Conservation (phyloP, 352 stramenopile genomes). For the Phytophthora crassamura region DNA sequence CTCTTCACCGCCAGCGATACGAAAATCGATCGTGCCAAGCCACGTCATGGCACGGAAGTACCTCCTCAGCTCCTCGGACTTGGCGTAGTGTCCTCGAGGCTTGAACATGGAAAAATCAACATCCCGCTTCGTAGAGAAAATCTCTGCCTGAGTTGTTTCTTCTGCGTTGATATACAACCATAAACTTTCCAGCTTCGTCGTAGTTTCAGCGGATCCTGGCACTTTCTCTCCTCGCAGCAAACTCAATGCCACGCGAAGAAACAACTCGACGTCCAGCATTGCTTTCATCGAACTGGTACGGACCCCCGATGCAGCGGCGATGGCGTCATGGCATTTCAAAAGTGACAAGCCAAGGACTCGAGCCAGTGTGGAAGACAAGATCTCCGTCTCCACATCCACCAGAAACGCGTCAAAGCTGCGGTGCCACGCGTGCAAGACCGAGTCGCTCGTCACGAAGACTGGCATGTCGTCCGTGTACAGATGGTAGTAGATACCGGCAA, state of each 20-base stretch:
- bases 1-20: slow-evolving; percentile 15
- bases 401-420: slow-evolving; percentile 45
- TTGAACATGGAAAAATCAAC: slow-evolving; percentile 39
- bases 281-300: not conserved
- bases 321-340: not conserved
- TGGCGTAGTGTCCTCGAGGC: slow-evolving; percentile 36
- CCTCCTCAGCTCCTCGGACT: slow-evolving; percentile 14
- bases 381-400: slow-evolving; percentile 18
- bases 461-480: slow-evolving; percentile 45
- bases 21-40: slow-evolving; percentile 29
- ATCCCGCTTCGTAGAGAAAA: slow-evolving; percentile 18
- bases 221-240: slow-evolving; percentile 4
- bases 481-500: slow-evolving; percentile 37
- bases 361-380: slow-evolving; percentile 2
- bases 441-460: slow-evolving; percentile 42
- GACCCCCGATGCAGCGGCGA: not conserved
- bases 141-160: not conserved
- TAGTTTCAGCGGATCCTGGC: too few relatives aligned
- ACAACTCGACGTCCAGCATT: slow-evolving; percentile 19
- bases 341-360: not conserved
- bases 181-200: not conserved
- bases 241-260: slow-evolving; percentile 5
- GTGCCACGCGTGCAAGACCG: slow-evolving; percentile 48
- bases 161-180: slow-evolving; percentile 7
- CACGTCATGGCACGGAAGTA: slow-evolving; percentile 37